Base-by-base conservation (phyloP, 805 yeast species). In the Wickerhamiella cacticola region DNA sequence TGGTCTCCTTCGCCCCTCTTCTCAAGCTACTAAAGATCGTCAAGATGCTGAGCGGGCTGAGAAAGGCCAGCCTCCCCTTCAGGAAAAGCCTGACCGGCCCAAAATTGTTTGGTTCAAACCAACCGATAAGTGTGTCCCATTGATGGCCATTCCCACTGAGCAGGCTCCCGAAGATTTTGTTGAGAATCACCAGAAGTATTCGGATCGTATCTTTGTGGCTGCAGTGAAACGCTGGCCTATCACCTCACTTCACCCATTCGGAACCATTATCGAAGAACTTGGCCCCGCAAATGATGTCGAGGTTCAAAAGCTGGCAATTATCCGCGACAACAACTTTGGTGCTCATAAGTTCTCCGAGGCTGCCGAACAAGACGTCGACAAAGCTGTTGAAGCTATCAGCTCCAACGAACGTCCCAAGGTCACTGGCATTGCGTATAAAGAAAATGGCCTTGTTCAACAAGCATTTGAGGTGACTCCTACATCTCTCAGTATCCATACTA, bases 81-180 rank as follows among this genome's bases (percentile, higher is more conserved):
- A 65, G 50, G 65, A 44, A 12, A 35, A 49, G 39, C 39, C 39
- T 3, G 71, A 68, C 46, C 75, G 76, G 38, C 98, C 98, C 28
- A 92, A 92, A 62, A 92, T 92, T 69, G 96, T 92, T 28, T 92
- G 98, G 98, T 92, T 92, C 65, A 92, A 92, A 63, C 98, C 98
- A 33, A 88, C 96, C 1, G 98, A 92, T 63, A 92, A 92, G 67
- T 85, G 94, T 53, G 98, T 92, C 18, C 98, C 98, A 4, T 72
- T 92, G 54, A 88, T 92, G 69, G 98, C 98, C 13, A 92, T 92
- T 54, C 98, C 98, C 34, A 92, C 96, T 1, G 98, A 92, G 59
- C 95, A 92, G 64, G 98, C 96, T 0, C 98, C 98, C 28, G 76
- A 74, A 50, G 97, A 89, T 63, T 89, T 92, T 66, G 88, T 92